Evolutionary conservation across 805 yeast genomes (phyloP), one percentile per base, ranked within the genome.

Genomic region (Pichia cabralensis): DNA sequence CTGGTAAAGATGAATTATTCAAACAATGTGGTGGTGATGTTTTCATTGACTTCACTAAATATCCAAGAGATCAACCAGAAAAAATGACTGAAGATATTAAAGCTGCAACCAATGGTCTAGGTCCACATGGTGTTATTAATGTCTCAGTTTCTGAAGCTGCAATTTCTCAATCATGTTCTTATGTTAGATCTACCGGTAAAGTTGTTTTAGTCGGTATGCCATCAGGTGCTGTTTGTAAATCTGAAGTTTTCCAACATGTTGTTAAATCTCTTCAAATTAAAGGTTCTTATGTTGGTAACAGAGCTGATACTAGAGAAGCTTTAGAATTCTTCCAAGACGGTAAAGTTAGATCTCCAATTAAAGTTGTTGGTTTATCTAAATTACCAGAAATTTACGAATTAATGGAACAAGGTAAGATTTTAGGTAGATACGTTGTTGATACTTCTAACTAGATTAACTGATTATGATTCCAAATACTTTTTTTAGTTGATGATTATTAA

Each of bases 391-490:
- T 71, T 41, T 71, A 62, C 57, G 62, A 66, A 39, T 58, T 64
- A 50, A 71, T 73, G 80, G 77, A 72, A 53, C 59, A 70, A 45
- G 79, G 79, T 46, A 67, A 70, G 64, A 71, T 75, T 49, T 61
- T 69, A 48, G 81, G 81, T 43, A 64, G 81, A 58, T 73, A 71
- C 51, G 81, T 74, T 37, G 73, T 74, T 46, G 80, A 74, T 58
- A 70, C 76, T 20, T 54, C 67, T 20, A 45, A 44, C 36, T 49
- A 43, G n/a, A n/a, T n/a, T n/a, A n/a, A n/a, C n/a, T n/a, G n/a
- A n/a, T n/a, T n/a, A n/a, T n/a, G n/a, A n/a, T n/a, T n/a, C n/a
- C n/a, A n/a, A n/a, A n/a, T n/a, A n/a, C n/a, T n/a, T n/a, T n/a
- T n/a, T n/a, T n/a, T n/a, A n/a, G n/a, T n/a, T n/a, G n/a, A n/a